A percentile compares a stretch with the other conserved stretches of the same genome.
These are phyloP conservation scores for Rhytidiadelphus loreus DNA, from an alignment of 225 moss, liverwort and hornwort genomes.

Conservation along the genomic window DNA sequence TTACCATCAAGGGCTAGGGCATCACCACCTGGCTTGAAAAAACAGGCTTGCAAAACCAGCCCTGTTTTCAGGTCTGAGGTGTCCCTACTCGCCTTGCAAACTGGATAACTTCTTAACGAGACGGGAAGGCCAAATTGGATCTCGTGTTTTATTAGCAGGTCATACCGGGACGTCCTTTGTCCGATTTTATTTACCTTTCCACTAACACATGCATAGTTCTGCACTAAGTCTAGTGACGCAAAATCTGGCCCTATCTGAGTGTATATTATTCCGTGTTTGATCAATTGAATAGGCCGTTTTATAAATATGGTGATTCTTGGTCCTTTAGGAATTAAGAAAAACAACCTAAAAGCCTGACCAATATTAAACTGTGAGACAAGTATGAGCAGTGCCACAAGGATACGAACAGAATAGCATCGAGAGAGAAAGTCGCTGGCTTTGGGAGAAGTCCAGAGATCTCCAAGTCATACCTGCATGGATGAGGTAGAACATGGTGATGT, in stretches of 20 bases:
- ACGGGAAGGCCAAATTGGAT: not conserved
- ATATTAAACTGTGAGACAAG: not conserved
- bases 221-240: not conserved
- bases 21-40: no score
- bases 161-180: not conserved
- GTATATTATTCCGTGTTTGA: no score
- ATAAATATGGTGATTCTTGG: not conserved
- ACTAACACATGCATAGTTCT: not conserved
- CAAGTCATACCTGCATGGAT: constrained; percentile 36
- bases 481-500: not conserved
- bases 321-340: not conserved
- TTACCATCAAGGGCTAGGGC: no score
- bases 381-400: not conserved
- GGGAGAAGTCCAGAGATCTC: constrained; percentile 48
- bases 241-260: not conserved
- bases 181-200: not conserved
- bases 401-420: constrained; percentile 33
- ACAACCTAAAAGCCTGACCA: not conserved
- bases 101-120: no score
- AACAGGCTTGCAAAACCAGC: no score
- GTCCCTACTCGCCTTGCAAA: no score
- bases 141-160: not conserved
- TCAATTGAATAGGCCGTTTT: not conserved
- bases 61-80: no score
- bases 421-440: constrained; percentile 21